phyloP scores from a whole-genome alignment of 164 flowering plant species.

The Sextonia rubra region DNA sequence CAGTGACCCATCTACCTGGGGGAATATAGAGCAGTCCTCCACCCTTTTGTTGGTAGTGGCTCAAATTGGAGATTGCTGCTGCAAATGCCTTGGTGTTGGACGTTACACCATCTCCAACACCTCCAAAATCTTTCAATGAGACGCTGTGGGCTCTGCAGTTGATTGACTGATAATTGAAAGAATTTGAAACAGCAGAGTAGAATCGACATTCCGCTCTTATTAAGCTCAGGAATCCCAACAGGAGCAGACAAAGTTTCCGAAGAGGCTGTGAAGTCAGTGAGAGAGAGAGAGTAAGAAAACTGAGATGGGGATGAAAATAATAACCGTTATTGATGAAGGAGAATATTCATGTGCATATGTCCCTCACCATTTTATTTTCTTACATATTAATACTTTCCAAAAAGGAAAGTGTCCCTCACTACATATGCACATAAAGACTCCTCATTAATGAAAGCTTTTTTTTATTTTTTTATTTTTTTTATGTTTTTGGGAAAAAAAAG shows the following conservation, averaged over 20 bases:
- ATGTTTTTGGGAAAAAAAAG: no score
- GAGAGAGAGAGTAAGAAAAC: background rate
- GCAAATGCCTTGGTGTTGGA: conserved; percentile 63
- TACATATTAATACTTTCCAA: no score
- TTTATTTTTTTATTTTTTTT: no score
- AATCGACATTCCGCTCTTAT: conserved; percentile 1
- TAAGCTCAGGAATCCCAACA: background rate
- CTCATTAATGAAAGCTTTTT: no score
- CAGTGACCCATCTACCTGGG: conserved; percentile 79
- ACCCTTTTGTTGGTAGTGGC: conserved; percentile 40
- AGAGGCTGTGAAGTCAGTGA: background rate
- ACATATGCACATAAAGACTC: no score
- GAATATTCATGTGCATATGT: no score
- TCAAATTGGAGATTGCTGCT: conserved; percentile 47
- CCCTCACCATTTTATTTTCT: no score
- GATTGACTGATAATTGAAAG: conserved; percentile 11
- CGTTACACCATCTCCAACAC: conserved; percentile 65
- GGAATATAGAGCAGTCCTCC: conserved; percentile 71
- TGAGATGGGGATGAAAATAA: background rate
- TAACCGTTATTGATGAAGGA: background rate
- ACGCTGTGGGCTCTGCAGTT: conserved; percentile 51
- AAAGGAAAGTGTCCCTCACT: no score
- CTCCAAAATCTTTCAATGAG: conserved; percentile 60
- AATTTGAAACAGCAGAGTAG: background rate
- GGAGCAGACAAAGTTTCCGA: background rate